Evolutionary conservation across 805 yeast genomes (phyloP).

Genomic region (Schizosaccharomyces osmophilus): DNA sequence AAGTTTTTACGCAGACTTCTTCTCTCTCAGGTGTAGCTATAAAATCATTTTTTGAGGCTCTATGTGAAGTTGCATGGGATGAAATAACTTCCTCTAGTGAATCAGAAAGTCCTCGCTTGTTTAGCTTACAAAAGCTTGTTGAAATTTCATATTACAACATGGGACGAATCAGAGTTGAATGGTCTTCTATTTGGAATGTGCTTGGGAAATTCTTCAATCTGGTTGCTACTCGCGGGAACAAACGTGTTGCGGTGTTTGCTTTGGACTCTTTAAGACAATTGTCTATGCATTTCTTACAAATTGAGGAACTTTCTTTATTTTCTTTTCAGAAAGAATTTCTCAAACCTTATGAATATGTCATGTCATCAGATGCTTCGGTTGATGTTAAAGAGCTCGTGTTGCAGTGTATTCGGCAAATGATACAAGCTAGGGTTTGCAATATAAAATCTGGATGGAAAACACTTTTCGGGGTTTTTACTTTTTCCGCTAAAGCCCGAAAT

Average conservation of each 20-base stretch:
- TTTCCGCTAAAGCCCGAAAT: slow-evolving; percentile 35
- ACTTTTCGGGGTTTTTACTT: slow-evolving; percentile 51
- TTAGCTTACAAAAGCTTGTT: slow-evolving; percentile 80
- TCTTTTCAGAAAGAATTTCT: slow-evolving; percentile 85
- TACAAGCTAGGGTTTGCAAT: slow-evolving; percentile 42
- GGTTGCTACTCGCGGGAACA: slow-evolving; percentile 59
- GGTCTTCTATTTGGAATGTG: slow-evolving; percentile 86
- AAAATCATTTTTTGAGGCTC: slow-evolving; percentile 62
- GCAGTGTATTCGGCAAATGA: slow-evolving; percentile 71
- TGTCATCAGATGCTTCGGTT: slow-evolving; percentile 37
- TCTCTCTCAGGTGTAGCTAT: slow-evolving; percentile 63
- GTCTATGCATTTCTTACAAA: slow-evolving; percentile 71
- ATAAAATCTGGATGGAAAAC: slow-evolving; percentile 91
- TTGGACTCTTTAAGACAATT: slow-evolving; percentile 82
- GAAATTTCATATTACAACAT: slow-evolving; percentile 95
- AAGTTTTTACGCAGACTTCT: slow-evolving; percentile 62
- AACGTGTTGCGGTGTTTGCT: slow-evolving; percentile 65
- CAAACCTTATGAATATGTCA: slow-evolving; percentile 65
- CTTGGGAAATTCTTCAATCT: slow-evolving; percentile 69
- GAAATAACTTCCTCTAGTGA: slow-evolving; percentile 76
- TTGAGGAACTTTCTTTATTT: slow-evolving; percentile 86
- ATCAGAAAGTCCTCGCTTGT: slow-evolving; percentile 65
- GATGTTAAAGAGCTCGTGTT: slow-evolving; percentile 72
- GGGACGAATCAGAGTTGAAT: slow-evolving; percentile 85
- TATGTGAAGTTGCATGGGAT: slow-evolving; percentile 66